Evolutionary conservation across 306 rosid genomes (phyloP).

Genomic region (Cucumis cinereus): DNA sequence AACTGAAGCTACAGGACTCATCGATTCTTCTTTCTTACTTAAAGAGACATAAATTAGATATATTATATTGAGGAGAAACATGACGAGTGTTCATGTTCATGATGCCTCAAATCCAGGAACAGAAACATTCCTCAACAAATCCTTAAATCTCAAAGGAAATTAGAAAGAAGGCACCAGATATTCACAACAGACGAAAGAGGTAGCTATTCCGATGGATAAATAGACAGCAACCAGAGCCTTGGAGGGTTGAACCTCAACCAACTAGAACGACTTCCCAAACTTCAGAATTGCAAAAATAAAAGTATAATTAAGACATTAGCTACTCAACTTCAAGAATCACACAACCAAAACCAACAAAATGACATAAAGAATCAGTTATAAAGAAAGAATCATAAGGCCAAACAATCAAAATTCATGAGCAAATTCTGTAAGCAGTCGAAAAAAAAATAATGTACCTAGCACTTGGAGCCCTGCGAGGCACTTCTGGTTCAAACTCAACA

Average conservation of each 20-base stretch:
- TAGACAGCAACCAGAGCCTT: neutral
- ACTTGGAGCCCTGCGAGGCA: slow-evolving; percentile 85
- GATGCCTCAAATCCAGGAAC: neutral
- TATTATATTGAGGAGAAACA: neutral
- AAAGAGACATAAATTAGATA: neutral
- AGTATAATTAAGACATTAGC: neutral
- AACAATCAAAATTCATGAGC: neutral
- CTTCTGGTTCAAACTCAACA: slow-evolving; percentile 76
- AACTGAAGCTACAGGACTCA: neutral
- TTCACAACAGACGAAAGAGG: neutral
- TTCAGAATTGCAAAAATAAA: neutral
- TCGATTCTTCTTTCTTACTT: neutral
- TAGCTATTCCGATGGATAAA: neutral
- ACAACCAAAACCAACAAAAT: neutral
- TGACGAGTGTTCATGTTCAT: neutral
- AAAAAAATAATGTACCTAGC: slow-evolving; percentile 45
- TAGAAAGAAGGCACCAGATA: neutral
- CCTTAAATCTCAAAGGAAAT: neutral
- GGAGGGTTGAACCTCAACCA: slow-evolving; percentile 1
- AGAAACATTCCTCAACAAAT: neutral
- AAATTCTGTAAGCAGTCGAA: neutral
- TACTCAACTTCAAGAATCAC: neutral
- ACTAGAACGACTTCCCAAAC: neutral
- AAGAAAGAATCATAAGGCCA: neutral
- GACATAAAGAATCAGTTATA: neutral